These are phyloP conservation scores for Kodamaea sp. DNA, from an alignment of 1,139 yeast genomes.

Conservation along the genomic window DNA sequence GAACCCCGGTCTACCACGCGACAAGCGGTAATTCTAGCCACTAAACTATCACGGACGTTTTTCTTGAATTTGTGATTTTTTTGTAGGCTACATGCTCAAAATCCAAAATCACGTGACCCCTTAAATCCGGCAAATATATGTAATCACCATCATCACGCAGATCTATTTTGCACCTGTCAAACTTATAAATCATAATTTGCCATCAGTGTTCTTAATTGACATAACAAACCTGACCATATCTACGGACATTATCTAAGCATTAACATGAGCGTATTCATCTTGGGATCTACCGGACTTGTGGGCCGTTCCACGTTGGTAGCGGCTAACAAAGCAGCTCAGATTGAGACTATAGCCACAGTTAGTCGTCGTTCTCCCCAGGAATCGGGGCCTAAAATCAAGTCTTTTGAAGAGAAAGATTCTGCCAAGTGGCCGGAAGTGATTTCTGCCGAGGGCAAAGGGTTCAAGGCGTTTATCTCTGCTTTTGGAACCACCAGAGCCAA, in stretches of 20 bases:
- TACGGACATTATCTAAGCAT: too few relatives aligned
- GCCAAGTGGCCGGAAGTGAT: constrained; percentile 42
- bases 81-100: too few relatives aligned
- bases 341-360: constrained; percentile 42
- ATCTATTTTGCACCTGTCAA: too few relatives aligned
- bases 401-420: constrained; percentile 39
- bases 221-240: too few relatives aligned
- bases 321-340: constrained; percentile 30
- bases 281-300: constrained; percentile 69
- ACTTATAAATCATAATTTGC: too few relatives aligned
- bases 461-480: constrained; percentile 51
- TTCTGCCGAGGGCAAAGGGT: constrained; percentile 15
- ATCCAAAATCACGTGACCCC: too few relatives aligned
- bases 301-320: constrained; percentile 49
- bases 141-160: too few relatives aligned
- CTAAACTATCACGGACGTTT: constrained; percentile 46
- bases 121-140: too few relatives aligned
- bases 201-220: too few relatives aligned
- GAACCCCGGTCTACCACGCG: constrained; percentile 73
- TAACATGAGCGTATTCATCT: constrained; percentile 28
- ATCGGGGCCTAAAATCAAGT: constrained; percentile 23
- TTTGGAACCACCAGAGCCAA: constrained; percentile 74
- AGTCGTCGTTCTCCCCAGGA: constrained; percentile 40
- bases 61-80: too few relatives aligned
- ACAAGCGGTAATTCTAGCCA: constrained; percentile 51